Percentiles rank a stretch among this genome's conserved stretches.
Evolutionary conservation across 2,329 filamentous ascomycete genomes (phyloP).

Genomic region (Intubia oerlemansii): DNA sequence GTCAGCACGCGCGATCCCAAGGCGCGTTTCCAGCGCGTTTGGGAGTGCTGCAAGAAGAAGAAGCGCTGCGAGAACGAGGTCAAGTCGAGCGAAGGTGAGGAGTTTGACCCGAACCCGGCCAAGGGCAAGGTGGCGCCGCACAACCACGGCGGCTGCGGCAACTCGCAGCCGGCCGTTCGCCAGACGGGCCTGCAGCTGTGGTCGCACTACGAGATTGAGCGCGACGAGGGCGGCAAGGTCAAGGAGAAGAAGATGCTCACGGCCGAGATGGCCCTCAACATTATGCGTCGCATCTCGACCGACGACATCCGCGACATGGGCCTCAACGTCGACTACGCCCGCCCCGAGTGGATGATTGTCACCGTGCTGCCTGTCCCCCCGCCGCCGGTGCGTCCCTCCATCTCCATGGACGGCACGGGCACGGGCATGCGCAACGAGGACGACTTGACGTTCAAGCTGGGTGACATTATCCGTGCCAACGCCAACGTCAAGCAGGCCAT

Average conservation of each 20-base stretch:
- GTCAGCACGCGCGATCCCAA: conserved; percentile 80
- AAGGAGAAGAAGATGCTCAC: conserved; percentile 68
- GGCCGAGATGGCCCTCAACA: conserved; percentile 63
- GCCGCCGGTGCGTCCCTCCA: conserved; percentile 86
- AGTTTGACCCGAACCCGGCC: conserved; percentile 32
- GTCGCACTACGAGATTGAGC: conserved; percentile 53
- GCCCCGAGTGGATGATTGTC: conserved; percentile 95
- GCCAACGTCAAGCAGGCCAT: conserved; percentile 83
- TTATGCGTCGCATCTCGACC: conserved; percentile 69
- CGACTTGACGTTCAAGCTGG: conserved; percentile 97
- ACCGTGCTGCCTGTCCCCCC: conserved; percentile 90
- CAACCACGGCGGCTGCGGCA: conserved; percentile 80
- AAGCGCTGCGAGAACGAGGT: conserved; percentile 63
- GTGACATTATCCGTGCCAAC: conserved; percentile 95
- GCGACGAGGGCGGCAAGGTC: conserved; percentile 51
- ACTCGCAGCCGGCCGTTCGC: conserved; percentile 69
- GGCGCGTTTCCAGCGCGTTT: conserved; percentile 78
- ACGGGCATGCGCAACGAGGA: conserved; percentile 90
- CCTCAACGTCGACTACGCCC: conserved; percentile 81
- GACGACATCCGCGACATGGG: conserved; percentile 73
- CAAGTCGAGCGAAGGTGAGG: conserved; percentile 36
- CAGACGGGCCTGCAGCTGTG: conserved; percentile 71
- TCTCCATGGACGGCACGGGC: conserved; percentile 87
- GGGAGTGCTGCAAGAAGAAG: conserved; percentile 81
- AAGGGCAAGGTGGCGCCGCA: conserved; percentile 25